These are phyloP conservation scores for Cucumis hystrix DNA, from an alignment of 306 rosid genomes.

Conservation along the genomic window DNA sequence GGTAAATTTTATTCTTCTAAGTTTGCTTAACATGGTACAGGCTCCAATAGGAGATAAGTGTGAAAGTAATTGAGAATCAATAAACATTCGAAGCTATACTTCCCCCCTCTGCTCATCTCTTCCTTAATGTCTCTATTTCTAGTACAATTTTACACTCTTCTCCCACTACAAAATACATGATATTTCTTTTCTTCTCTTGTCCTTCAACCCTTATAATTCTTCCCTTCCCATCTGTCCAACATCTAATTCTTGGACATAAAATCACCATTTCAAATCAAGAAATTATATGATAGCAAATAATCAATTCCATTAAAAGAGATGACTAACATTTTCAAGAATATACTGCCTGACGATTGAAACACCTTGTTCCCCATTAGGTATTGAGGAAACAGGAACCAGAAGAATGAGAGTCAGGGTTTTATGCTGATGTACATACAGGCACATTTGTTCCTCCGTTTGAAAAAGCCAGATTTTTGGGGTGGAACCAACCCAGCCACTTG, in stretches of 20 bases:
- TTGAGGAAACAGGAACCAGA: conserved; percentile 63
- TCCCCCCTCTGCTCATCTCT: background rate
- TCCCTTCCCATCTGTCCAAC: background rate
- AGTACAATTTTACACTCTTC: background rate
- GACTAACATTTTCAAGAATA: conserved; percentile 74
- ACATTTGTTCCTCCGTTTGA: conserved; percentile 75
- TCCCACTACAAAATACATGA: background rate
- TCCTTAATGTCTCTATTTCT: background rate
- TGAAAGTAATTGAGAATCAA: background rate
- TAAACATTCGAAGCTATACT: background rate
- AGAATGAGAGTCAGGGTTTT: conserved; percentile 71
- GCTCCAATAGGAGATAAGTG: background rate
- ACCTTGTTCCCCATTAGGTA: conserved; percentile 73
- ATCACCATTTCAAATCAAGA: background rate
- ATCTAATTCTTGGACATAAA: background rate
- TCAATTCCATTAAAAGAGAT: conserved; percentile 5
- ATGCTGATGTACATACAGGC: conserved; percentile 73
- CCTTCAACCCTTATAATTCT: background rate
- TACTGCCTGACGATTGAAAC: conserved; percentile 59
- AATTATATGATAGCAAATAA: background rate
- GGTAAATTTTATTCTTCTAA: background rate
- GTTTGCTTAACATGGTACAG: background rate
- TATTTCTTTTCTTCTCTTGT: background rate
- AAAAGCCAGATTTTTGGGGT: conserved; percentile 68
- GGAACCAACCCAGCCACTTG: conserved; percentile 37